These are phyloP conservation scores for Metschnikowia kofuensis DNA, from an alignment of 805 yeast genomes.

Conservation along the genomic window DNA sequence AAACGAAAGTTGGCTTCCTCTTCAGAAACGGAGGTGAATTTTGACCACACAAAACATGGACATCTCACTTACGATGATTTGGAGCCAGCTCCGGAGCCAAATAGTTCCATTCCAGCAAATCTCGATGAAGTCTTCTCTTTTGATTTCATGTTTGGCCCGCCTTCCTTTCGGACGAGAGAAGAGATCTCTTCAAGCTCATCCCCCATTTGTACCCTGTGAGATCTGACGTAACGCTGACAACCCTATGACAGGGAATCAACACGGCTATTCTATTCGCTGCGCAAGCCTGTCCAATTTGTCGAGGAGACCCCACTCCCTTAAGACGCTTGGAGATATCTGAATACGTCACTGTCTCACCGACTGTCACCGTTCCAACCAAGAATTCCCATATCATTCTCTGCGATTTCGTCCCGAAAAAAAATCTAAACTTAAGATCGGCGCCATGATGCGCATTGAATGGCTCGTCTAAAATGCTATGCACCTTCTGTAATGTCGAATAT, in stretches of 20 bases:
- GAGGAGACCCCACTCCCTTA: constrained; percentile 26
- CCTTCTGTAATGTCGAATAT: neutral
- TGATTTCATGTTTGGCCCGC: constrained; percentile 13
- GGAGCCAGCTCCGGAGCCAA: constrained; percentile 4
- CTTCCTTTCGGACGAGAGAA: constrained; percentile 11
- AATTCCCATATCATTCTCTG: constrained; percentile 40
- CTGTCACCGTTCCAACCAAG: constrained; percentile 21
- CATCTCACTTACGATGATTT: constrained; percentile 6
- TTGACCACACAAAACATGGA: constrained; percentile 1
- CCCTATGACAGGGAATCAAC: constrained; percentile 45
- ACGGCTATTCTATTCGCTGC: constrained; percentile 39
- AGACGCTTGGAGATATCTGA: constrained; percentile 28
- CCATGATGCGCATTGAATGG: constrained; percentile 5
- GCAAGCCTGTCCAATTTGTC: constrained; percentile 43
- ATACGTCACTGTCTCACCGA: constrained; percentile 32
- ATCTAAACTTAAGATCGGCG: constrained; percentile 6
- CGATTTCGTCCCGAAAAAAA: constrained; percentile 37
- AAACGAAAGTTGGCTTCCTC: constrained; percentile 7
- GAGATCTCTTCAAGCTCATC: constrained; percentile 23
- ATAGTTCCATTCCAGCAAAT: constrained; percentile 1
- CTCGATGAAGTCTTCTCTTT: constrained; percentile 11
- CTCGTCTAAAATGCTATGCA: constrained; percentile 5
- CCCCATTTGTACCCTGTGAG: constrained; percentile 43
- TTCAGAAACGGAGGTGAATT: constrained; percentile 3
- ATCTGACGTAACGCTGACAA: constrained; percentile 27